Base-by-base conservation (phyloP, 306 rosid species). In the Quercus gilva region DNA sequence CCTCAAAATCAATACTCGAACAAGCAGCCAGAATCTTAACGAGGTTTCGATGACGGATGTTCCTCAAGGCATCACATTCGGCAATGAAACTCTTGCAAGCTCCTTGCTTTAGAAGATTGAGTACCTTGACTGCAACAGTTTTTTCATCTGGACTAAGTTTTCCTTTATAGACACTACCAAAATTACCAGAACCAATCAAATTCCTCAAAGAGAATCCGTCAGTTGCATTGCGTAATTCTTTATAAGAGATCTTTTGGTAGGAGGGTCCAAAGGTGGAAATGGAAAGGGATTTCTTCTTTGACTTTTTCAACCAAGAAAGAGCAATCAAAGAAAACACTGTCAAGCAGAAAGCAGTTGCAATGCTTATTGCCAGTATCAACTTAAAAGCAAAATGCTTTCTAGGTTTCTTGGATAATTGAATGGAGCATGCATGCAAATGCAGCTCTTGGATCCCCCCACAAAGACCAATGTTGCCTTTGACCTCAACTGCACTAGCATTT, bases 141-240 rank as follows among this genome's bases (percentile, higher is more conserved):
- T 6, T 55, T 21, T 60, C 53, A 29, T 84, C 72, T 8, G 52
- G 55, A 26, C 20, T 51, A n/a, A 79, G 20, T 3, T 19, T 25
- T 55, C 84, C 87, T 71, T 79, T 84, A 26, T 81, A 84, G 9
- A 84, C 86, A 19, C 45, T 73, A 7, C 90, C 86, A 7, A 55
- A 51, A 19, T 71, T 55, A 21, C 88, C 86, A 8, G 51, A 20
- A 19, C 88, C 86, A 18, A 87, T 82, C 21, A 84, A 57, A 19
- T 82, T 84, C 6, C 7, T 15, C 1, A 19, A 4, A 12, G 76
- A 59, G 74, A 81, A 82, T 1, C 82, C 81, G 5, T 43, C 17
- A 2, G 88, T 85, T 6, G 88, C 79, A 10, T 75, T 65, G 35
- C 28, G 20, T 28, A 85, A 71, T 28, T 71, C 76, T 43, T 74